These are phyloP conservation scores for Stephania yunnanensis DNA, from an alignment of 164 flowering plant genomes.

Conservation along the genomic window DNA sequence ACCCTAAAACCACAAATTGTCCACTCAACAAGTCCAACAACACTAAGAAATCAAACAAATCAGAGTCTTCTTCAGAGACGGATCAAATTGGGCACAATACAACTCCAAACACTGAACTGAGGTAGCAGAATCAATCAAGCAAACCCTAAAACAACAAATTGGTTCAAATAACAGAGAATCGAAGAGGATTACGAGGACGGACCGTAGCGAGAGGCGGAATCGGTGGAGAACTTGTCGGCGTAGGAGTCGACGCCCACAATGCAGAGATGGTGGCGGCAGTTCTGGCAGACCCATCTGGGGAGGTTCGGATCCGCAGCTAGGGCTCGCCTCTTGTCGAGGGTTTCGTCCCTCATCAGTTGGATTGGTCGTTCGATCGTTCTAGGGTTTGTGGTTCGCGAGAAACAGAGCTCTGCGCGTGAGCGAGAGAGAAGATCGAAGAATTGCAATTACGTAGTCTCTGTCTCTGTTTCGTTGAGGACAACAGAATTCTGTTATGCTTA, in stretches of 20 bases:
- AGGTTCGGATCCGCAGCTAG: constrained; percentile 72
- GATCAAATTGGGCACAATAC: not conserved
- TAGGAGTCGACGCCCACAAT: constrained; percentile 84
- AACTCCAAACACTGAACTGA: not conserved
- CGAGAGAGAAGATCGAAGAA: not conserved
- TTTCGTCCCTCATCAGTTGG: constrained; percentile 24
- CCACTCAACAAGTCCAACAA: not conserved
- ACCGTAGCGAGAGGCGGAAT: constrained; percentile 65
- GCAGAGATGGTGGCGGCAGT: constrained; percentile 71
- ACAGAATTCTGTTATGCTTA: too few species aligned
- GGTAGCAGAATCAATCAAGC: not conserved
- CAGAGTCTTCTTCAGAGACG: not conserved
- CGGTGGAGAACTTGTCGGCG: constrained; percentile 70
- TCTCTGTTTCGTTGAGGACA: too few species aligned
- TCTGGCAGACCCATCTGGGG: constrained; percentile 86
- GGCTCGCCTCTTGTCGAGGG: constrained; percentile 37
- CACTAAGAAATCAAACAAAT: not conserved
- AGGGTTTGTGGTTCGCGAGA: not conserved
- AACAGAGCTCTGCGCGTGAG: not conserved
- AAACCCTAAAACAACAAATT: not conserved
- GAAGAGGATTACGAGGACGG: constrained; percentile 12
- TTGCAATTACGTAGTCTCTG: not conserved
- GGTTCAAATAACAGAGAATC: not conserved
- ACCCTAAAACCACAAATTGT: too few species aligned
- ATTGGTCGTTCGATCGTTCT: not conserved